phyloP scores from a whole-genome alignment of 495 filamentous ascomycete genomes.

The Penicillium angulare region DNA sequence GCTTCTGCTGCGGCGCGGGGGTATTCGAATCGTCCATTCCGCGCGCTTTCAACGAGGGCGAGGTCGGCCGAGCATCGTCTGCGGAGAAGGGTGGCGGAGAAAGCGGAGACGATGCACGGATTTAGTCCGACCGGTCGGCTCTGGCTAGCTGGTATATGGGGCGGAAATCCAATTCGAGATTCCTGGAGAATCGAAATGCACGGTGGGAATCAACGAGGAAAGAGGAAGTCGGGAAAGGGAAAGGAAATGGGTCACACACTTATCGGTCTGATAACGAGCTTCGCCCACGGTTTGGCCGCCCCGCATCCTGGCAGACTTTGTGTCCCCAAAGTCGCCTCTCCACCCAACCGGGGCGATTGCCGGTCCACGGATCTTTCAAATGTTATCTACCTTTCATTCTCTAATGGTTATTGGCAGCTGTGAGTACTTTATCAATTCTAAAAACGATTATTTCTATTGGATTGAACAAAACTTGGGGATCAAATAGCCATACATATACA shows the following conservation, averaged over 20 bases:
- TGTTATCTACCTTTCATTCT: too few species aligned
- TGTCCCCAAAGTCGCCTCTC: not conserved
- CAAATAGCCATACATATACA: too few species aligned
- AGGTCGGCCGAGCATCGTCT: constrained; percentile 29
- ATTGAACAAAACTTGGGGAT: too few species aligned
- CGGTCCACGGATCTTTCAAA: not conserved
- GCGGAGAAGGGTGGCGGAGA: constrained; percentile 12
- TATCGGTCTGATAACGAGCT: constrained; percentile 15
- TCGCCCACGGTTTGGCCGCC: constrained; percentile 11
- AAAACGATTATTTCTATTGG: too few species aligned
- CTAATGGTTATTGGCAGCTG: too few species aligned
- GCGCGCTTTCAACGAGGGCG: constrained; percentile 18
- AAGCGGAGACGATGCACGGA: constrained; percentile 6
- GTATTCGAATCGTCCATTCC: constrained; percentile 27
- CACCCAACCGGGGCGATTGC: not conserved
- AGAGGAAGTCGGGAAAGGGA: not conserved
- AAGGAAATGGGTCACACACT: constrained; percentile 4
- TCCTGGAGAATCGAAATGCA: not conserved
- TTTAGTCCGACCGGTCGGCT: not conserved
- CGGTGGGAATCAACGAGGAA: not conserved
- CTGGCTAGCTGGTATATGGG: not conserved
- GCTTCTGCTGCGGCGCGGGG: constrained; percentile 37
- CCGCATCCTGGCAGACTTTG: constrained; percentile 21
- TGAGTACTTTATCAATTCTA: too few species aligned
- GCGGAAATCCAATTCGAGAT: not conserved